phyloP scores from a whole-genome alignment of 805 yeast species.

The Ogataea corticis region DNA sequence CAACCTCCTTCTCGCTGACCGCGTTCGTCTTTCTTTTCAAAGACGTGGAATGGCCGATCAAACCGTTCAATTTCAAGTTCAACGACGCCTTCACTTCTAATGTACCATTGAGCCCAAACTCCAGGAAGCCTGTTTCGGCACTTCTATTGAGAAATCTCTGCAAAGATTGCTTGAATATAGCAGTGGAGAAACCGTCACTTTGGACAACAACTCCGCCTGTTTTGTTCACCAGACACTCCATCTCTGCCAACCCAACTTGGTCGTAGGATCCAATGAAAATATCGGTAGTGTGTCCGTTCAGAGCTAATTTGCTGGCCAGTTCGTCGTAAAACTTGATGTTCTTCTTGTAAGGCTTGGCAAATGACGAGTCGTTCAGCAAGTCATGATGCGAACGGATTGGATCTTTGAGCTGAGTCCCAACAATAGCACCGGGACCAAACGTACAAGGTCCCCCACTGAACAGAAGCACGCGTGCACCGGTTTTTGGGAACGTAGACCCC shows the following conservation, averaged over 20 bases:
- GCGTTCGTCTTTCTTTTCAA: slow-evolving; percentile 36
- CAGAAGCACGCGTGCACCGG: slow-evolving; percentile 55
- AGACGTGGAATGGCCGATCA: slow-evolving; percentile 63
- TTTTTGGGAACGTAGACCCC: slow-evolving; percentile 40
- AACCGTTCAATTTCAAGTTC: slow-evolving; percentile 55
- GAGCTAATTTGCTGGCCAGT: slow-evolving; percentile 48
- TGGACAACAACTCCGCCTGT: slow-evolving; percentile 67
- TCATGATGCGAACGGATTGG: slow-evolving; percentile 70
- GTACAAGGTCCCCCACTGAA: slow-evolving; percentile 69
- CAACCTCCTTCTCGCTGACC: slow-evolving; percentile 41
- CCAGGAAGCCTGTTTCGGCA: slow-evolving; percentile 36
- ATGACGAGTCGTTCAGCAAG: slow-evolving; percentile 44
- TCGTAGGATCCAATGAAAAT: slow-evolving; percentile 67
- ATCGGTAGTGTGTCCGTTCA: slow-evolving; percentile 55
- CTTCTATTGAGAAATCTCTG: slow-evolving; percentile 48
- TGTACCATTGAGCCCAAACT: slow-evolving; percentile 60
- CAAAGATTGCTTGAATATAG: slow-evolving; percentile 68
- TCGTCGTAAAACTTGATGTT: slow-evolving; percentile 49
- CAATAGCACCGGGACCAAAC: slow-evolving; percentile 63
- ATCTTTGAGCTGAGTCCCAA: slow-evolving; percentile 54
- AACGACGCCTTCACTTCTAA: slow-evolving; percentile 54
- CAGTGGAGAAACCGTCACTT: slow-evolving; percentile 65
- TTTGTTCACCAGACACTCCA: slow-evolving; percentile 55
- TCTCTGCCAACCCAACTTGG: slow-evolving; percentile 66
- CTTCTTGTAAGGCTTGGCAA: slow-evolving; percentile 41